These are phyloP conservation scores for Leccinum barrowsii DNA, from an alignment of 768 basidiomycete species.

Conservation along the genomic window DNA sequence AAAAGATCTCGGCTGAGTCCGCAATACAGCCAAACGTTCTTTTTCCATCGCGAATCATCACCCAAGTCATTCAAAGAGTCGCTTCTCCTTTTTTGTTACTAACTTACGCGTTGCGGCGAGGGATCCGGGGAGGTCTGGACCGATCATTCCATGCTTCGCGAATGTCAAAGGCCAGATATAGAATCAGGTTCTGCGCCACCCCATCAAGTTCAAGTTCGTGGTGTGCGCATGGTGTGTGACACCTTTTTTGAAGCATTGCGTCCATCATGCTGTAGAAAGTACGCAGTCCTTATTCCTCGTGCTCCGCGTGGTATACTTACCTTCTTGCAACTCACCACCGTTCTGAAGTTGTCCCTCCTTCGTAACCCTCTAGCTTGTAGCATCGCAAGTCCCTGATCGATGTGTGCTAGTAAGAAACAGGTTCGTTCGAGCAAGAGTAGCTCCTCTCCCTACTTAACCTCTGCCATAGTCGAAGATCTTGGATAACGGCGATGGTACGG, in stretches of 20 bases:
- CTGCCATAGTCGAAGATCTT: constrained; percentile 3
- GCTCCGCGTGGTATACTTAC: background rate
- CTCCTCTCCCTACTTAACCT: background rate
- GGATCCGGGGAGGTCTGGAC: background rate
- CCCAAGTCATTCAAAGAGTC: too few relatives aligned
- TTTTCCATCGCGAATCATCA: too few relatives aligned
- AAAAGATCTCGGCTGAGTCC: too few relatives aligned
- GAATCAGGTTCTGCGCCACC: background rate
- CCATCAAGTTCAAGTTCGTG: constrained; percentile 7
- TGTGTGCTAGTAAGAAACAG: constrained; percentile 16
- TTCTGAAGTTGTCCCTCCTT: background rate
- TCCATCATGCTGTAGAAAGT: constrained; percentile 1
- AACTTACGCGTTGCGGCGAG: background rate
- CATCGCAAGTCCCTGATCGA: background rate
- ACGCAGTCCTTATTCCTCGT: background rate
- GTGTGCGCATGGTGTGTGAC: constrained; percentile 11
- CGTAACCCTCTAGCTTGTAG: background rate
- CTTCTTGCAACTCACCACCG: background rate
- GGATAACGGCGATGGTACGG: background rate
- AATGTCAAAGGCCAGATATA: background rate
- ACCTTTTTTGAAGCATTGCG: constrained; percentile 1
- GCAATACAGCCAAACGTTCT: too few relatives aligned
- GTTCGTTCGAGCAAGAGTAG: constrained; percentile 8
- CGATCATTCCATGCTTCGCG: background rate
- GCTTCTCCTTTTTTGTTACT: too few relatives aligned